phyloP scores from a whole-genome alignment of 495 filamentous ascomycete species.

The Podospora pseudopauciseta region DNA sequence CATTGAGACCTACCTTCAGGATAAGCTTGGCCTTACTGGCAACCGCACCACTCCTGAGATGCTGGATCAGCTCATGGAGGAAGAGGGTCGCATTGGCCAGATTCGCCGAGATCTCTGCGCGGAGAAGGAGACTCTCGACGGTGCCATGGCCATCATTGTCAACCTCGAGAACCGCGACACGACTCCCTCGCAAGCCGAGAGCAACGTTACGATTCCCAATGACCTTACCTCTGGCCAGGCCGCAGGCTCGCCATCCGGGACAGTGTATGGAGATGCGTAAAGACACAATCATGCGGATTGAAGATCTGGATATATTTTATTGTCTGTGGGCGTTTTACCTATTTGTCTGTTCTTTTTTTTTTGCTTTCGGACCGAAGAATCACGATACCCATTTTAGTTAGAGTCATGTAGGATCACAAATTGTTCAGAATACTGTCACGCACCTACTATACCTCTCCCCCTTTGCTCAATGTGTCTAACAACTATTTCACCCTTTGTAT shows the following conservation, averaged over 20 bases:
- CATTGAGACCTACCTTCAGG: slow-evolving; percentile 38
- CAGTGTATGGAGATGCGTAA: slow-evolving; percentile 17
- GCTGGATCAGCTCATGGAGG: slow-evolving; percentile 43
- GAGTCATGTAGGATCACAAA: neutral
- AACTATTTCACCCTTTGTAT: too few species aligned
- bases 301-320: neutral
- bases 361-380: neutral
- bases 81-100: slow-evolving; percentile 38
- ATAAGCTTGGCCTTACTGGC: slow-evolving; percentile 38
- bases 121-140: slow-evolving; percentile 39
- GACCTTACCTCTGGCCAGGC: neutral
- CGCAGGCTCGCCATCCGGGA: neutral
- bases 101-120: slow-evolving; percentile 32
- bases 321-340: neutral
- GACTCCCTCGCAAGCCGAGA: slow-evolving; percentile 12
- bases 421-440: neutral
- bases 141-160: slow-evolving; percentile 43
- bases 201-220: neutral
- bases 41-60: slow-evolving; percentile 20
- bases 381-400: neutral
- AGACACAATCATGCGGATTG: neutral
- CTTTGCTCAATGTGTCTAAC: too few species aligned
- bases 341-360: neutral
- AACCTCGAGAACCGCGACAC: slow-evolving; percentile 25
- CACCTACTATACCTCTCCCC: neutral